phyloP scores from a whole-genome alignment of 139 green algal genomes.

The Chlamydomonas schloesseri region DNA sequence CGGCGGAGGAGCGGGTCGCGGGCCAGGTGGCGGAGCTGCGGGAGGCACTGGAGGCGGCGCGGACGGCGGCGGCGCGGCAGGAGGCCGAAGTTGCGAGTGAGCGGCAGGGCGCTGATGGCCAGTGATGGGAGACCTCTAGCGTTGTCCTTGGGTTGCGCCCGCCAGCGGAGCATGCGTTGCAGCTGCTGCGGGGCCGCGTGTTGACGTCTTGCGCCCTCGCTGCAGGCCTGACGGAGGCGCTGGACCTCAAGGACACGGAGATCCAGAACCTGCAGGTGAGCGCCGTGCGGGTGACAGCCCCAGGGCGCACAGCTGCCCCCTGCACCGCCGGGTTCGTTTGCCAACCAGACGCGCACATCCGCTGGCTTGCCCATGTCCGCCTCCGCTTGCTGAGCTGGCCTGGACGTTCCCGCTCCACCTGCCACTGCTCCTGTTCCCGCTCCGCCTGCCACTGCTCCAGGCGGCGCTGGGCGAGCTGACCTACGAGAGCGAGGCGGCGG shows the following conservation, averaged over 20 bases:
- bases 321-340: no score
- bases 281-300: no score
- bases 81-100: constrained; percentile 16
- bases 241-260: constrained; percentile 61
- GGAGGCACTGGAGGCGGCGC: constrained; percentile 32
- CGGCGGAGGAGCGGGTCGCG: background rate
- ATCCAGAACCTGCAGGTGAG: constrained; percentile 62
- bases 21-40: constrained; percentile 25
- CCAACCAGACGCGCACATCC: no score
- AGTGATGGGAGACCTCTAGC: no score
- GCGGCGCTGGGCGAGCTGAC: constrained; percentile 72
- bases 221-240: constrained; percentile 55
- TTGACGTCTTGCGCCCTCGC: background rate
- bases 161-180: no score
- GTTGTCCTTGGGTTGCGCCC: no score
- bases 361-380: no score
- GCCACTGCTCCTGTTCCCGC: background rate
- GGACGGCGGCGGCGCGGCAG: background rate
- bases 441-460: constrained; percentile 26
- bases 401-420: no score
- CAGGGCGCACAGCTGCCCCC: no score
- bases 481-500: constrained; percentile 68
- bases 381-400: no score
- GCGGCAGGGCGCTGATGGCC: no score
- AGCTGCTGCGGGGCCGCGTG: no score